Evolutionary conservation across 1,139 yeast genomes (phyloP).

Genomic region (Scheffersomyces quercinus): DNA sequence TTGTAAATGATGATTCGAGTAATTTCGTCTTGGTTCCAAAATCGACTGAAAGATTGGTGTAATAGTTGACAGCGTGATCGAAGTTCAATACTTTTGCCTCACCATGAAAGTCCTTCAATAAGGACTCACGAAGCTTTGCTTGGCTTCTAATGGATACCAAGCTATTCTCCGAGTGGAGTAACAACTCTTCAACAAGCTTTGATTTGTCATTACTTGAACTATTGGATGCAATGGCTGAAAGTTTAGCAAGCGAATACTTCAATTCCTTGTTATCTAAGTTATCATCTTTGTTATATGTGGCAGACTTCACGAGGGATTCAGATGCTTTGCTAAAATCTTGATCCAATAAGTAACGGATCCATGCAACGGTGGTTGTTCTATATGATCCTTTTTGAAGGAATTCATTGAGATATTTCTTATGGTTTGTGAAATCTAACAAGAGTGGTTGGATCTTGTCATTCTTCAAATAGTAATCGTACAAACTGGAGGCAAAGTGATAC

Average conservation of each 20-base stretch:
- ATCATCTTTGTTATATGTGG: slow-evolving; percentile 35
- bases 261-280: slow-evolving; percentile 51
- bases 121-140: slow-evolving; percentile 33
- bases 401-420: slow-evolving; percentile 47
- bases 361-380: slow-evolving; percentile 59
- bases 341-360: slow-evolving; percentile 69
- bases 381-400: slow-evolving; percentile 52
- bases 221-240: slow-evolving; percentile 42
- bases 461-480: slow-evolving; percentile 61
- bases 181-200: slow-evolving; percentile 20
- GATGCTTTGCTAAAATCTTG: slow-evolving; percentile 54
- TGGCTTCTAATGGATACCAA: slow-evolving; percentile 52
- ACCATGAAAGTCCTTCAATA: slow-evolving; percentile 26
- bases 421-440: slow-evolving; percentile 58
- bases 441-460: slow-evolving; percentile 55
- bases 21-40: slow-evolving; percentile 14
- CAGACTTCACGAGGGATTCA: slow-evolving; percentile 41
- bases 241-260: slow-evolving; percentile 71
- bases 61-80: slow-evolving; percentile 19
- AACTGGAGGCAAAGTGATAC: slow-evolving; percentile 65
- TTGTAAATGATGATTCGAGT: slow-evolving; percentile 31
- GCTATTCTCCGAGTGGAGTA: slow-evolving; percentile 48
- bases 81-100: slow-evolving; percentile 20
- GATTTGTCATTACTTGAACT: slow-evolving; percentile 1
- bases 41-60: slow-evolving; percentile 22